These are phyloP conservation scores for Arbutus unedo DNA, from an alignment of 148 eudicot genomes.

Conservation along the genomic window DNA sequence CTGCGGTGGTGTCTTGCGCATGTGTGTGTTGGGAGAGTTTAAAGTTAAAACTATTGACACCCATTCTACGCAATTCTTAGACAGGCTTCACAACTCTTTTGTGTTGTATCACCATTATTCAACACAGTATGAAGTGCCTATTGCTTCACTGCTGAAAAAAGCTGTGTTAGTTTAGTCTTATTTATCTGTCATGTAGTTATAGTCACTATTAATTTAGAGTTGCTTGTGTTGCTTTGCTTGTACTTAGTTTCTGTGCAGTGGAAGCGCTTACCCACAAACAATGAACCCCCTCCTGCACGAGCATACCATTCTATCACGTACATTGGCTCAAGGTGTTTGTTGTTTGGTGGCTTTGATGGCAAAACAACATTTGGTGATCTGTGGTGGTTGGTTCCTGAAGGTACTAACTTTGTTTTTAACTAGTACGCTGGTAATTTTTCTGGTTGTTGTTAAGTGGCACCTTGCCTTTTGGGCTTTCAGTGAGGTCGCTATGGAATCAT, in stretches of 20 bases:
- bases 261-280: constrained; percentile 73
- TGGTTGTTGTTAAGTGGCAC: neutral
- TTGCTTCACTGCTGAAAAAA: too few relatives aligned
- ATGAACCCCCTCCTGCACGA: constrained; percentile 77
- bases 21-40: too few relatives aligned
- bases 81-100: too few relatives aligned
- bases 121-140: too few relatives aligned
- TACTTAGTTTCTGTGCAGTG: constrained; percentile 77
- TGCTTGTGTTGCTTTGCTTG: constrained; percentile 13
- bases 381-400: constrained; percentile 99
- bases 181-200: too few relatives aligned
- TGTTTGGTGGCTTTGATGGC: constrained; percentile 99
- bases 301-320: constrained; percentile 86
- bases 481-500: neutral
- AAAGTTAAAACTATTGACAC: too few relatives aligned
- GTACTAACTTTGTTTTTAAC: constrained; percentile 33
- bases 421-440: neutral
- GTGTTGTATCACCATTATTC: too few relatives aligned
- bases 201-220: neutral
- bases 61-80: too few relatives aligned
- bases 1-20: too few relatives aligned
- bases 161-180: too few relatives aligned
- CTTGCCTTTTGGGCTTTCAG: neutral
- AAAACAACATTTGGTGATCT: constrained; percentile 90
- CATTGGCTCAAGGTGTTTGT: constrained; percentile 67